These are phyloP conservation scores for Pythium oligandrum DNA, from an alignment of 352 stramenopile species.

Conservation along the genomic window DNA sequence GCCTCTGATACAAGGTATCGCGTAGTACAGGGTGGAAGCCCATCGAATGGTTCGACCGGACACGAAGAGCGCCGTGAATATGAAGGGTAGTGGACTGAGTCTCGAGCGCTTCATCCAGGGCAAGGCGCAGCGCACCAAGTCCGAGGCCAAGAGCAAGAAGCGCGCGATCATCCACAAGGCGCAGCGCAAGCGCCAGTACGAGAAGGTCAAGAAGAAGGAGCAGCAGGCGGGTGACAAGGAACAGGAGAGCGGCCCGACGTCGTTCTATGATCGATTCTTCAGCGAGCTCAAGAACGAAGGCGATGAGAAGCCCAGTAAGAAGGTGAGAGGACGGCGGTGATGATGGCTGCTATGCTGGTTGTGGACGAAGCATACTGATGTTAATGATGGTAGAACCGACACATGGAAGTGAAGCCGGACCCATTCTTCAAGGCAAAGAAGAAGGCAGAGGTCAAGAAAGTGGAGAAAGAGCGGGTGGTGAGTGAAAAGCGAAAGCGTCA, in stretches of 20 bases:
- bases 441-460: conserved; percentile 50
- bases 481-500: conserved; percentile 52
- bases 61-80: neutral
- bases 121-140: conserved; percentile 76
- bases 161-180: conserved; percentile 77
- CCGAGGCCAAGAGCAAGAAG: conserved; percentile 82
- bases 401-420: conserved; percentile 49
- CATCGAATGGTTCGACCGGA: too few species aligned
- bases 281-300: conserved; percentile 43
- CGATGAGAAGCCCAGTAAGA: conserved; percentile 1
- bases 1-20: conserved; percentile 8
- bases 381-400: neutral
- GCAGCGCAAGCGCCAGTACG: conserved; percentile 69
- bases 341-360: neutral
- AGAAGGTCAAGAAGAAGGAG: conserved; percentile 76
- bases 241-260: conserved; percentile 21
- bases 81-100: conserved; percentile 78
- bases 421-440: conserved; percentile 85
- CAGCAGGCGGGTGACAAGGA: conserved; percentile 10
- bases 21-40: neutral
- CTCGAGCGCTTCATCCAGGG: conserved; percentile 85
- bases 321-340: neutral
- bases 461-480: conserved; percentile 36
- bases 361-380: conserved; percentile 9
- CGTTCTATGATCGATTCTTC: conserved; percentile 84